Evolutionary conservation across 2,329 filamentous ascomycete species (phyloP).

Genomic region (Sphaerulina populicola): DNA sequence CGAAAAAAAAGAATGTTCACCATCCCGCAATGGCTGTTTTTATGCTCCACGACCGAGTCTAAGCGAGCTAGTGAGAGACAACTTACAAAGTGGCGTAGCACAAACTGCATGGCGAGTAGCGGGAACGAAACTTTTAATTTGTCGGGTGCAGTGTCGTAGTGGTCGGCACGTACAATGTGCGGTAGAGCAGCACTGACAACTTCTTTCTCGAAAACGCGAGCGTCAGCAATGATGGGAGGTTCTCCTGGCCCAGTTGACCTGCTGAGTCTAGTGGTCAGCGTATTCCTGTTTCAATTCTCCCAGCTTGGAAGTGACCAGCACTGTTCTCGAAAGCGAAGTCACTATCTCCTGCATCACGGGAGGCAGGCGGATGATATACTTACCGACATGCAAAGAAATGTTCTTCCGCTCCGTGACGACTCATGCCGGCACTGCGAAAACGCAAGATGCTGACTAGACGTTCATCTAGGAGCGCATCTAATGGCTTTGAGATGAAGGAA

Average conservation of each 20-base stretch:
- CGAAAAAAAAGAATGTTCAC: too few species aligned
- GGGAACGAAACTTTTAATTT: conserved; percentile 43
- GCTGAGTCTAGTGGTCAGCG: too few species aligned
- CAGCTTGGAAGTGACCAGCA: too few species aligned
- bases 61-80: too few species aligned
- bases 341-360: too few species aligned
- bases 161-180: conserved; percentile 44
- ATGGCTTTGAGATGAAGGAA: conserved; percentile 62
- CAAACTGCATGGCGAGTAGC: conserved; percentile 61
- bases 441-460: conserved; percentile 56
- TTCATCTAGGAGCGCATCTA: conserved; percentile 60
- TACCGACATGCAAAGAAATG: conserved; percentile 25
- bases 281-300: too few species aligned
- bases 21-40: too few species aligned
- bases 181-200: conserved; percentile 35
- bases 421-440: conserved; percentile 47
- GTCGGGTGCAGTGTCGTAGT: conserved; percentile 32
- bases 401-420: conserved; percentile 60
- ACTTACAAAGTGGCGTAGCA: conserved; percentile 58
- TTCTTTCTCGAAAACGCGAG: conserved; percentile 34
- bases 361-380: conserved; percentile 32
- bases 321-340: too few species aligned
- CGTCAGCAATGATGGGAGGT: conserved; percentile 28
- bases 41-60: too few species aligned
- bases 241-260: conserved; percentile 20